Base-by-base conservation (phyloP, 2,329 filamentous ascomycete species). In the Venturia oleaginea region DNA sequence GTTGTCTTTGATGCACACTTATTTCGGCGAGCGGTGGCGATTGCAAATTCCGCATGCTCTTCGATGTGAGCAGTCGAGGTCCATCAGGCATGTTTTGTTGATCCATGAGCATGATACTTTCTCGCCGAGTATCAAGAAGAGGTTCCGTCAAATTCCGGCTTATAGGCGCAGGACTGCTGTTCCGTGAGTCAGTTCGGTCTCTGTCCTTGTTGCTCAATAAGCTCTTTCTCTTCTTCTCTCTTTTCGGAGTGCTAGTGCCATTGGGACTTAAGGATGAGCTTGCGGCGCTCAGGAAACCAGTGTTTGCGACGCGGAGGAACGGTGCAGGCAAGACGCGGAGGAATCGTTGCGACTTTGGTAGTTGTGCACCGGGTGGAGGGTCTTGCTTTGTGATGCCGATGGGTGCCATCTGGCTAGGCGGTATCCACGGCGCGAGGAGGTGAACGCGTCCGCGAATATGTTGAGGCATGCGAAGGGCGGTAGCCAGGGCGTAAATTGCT, bases 401-500 rank as follows among this genome's bases (percentile, higher is more conserved):
- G 4, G 75, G 74, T 37, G 73, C 72, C 76, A 71, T 78, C 69
- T 73, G 79, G 61, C 69, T 97, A 0, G 94, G 94, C 1, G 94
- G 94, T 59, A 99, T 97, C 94, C 92, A 97, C 0, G 94, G 94
- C 0, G 94, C 93, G 10, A 99, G 83, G 2, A 99, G 84, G 75
- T 99, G 94, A 64, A 99, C 94, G 63, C 91, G 88, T 24, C 94
- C 94, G 6, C 92, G 88, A 67, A 99, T 95, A 72, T 97, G 91
- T 71, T 97, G 92, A 4, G 94, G 94, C 84, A 99, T 96, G 55
- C 94, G 90, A 55, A 99, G 81, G 0, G 94, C 94, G 0, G 94
- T 97, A 0, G 94, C 94, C 22, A 99, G 83, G 1, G 94, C 94
- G 72, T 99, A 99, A 62, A 99, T 96, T n/a, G 94, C 93, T 19